Base-by-base conservation (phyloP, 2,329 filamentous ascomycete species). In the Graphilbum sp. region DNA sequence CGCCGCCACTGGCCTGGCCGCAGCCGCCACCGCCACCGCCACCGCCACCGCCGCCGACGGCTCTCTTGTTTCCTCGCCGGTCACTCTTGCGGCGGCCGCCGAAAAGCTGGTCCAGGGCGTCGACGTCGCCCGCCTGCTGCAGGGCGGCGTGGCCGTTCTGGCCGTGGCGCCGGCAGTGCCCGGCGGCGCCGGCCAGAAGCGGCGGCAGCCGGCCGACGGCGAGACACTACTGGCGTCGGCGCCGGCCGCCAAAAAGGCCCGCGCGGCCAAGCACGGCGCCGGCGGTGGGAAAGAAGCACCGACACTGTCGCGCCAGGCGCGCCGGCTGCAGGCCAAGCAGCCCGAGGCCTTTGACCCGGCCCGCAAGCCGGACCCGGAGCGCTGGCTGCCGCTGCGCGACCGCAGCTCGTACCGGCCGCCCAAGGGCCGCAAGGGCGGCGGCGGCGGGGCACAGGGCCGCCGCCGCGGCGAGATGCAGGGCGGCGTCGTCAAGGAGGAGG, bases 311-410 rank as follows among this genome's bases (percentile, higher is more conserved):
- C 71, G 69, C 50, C 43, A 43, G 24, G 43, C 44, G 5, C 43
- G 40, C 30, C 38, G 36, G 39, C 44, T 47, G 40, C 43, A 47
- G 45, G 41, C 41, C 43, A 46, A 47, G 44, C 23, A 63, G 0
- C 40, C 32, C 15, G 38, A 34, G 24, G 35, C 64, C 40, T 83
- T 74, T 51, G 82, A 85, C 42, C 71, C 82, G 37, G 73, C 69
- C 48, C 92, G 86, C 64, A 77, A 75, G 46, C 72, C 83, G 25
- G 90, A 98, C 56, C 78, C 85, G 0, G 90, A 98, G 59, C 70
- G 90, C 45, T 98, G 90, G 90, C 60, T 98, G 43, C 88, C 90
- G 12, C 65, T 96, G 50, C 76, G 81, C 37, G 90, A 98, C 55
- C 72, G 90, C 41, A 90, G 82, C 49, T 82, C 75, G 31, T 98